Evolutionary conservation across 352 stramenopile genomes (phyloP), one percentile per base, ranked within the genome.

Genomic region (Phytopythium mirpurense): DNA sequence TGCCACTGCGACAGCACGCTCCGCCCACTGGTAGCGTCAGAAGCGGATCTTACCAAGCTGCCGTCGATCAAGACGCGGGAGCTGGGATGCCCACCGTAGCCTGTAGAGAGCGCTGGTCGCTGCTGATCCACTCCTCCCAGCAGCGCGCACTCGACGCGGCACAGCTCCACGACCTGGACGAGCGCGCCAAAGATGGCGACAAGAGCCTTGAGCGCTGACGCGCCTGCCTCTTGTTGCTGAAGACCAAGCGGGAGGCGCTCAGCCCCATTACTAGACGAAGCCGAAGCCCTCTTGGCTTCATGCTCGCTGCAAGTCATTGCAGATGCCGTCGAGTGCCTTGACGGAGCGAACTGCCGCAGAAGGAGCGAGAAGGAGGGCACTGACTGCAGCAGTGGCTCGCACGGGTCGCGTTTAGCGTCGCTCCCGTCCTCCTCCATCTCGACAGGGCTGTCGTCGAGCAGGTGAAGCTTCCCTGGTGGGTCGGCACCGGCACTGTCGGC

Each of bases 321-420:
- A 2, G n/a, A 0, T 26, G 16, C 24, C 10, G 26, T 3, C 15
- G 7, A 4, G 12, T 36, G n/a, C 24, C 43, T 32, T 15, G 18
- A 18, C n/a, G 44, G 1, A 2, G 15, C 3, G 18, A 51, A 51
- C 4, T 26, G 44, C 4, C 32, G 29, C 8, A 51, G 44, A 27
- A 51, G 32, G 12, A 51, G 21, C 16, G 44, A 37, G 32, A 51
- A 51, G 5, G 29, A 51, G 9, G 44, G 44, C 1, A 51, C 11
- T 7, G 24, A 34, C 14, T 7, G 18, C 21, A 51, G 44, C 29
- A 51, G 15, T n/a, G 29, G 29, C 27, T 51, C 44, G 4, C 44
- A 16, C 26, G 29, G 29, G 7, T 51, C 44, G 7, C 14, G 32
- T 3, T 36, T 23, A 7, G 15, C 29, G n/a, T 51, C 31, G 18